Evolutionary conservation across 2,329 filamentous ascomycete species (phyloP).

Genomic region (Epichloe coenophiala): DNA sequence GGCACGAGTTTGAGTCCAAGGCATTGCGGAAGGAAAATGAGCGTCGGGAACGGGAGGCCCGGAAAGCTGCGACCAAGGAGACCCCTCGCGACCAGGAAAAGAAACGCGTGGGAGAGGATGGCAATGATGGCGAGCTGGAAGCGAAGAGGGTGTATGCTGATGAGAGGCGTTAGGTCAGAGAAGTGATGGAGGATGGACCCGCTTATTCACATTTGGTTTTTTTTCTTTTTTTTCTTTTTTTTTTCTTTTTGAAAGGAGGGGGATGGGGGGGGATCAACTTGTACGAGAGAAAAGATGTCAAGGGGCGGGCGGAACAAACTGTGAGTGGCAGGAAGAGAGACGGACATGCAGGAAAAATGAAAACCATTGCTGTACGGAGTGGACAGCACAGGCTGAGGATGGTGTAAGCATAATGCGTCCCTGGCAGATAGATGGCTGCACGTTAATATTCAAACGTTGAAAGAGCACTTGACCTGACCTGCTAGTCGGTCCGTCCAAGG

Average conservation of each 20-base stretch:
- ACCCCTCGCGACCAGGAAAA: conserved; percentile 22
- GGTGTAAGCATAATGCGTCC: no score
- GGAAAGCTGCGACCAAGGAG: conserved; percentile 28
- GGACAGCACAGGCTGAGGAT: no score
- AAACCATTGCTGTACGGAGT: no score
- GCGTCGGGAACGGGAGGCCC: conserved; percentile 42
- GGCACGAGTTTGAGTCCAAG: conserved; percentile 98
- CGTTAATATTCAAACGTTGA: no score
- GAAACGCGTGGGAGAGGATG: conserved; percentile 23
- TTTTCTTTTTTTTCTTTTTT: no score
- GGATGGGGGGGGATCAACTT: fast-evolving
- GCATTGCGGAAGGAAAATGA: conserved; percentile 83
- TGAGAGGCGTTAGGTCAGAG: conserved; percentile 8
- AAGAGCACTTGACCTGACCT: no score
- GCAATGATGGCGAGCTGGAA: conserved; percentile 17
- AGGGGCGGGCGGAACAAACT: not conserved
- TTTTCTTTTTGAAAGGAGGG: no score
- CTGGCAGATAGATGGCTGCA: no score
- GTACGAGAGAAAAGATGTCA: no score
- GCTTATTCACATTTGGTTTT: not conserved
- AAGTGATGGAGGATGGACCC: not conserved
- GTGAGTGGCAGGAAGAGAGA: not conserved
- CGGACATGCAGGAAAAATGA: no score
- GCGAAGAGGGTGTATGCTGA: conserved; percentile 22
- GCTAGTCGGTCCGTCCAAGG: no score